phyloP scores from a whole-genome alignment of 805 yeast species.

The Hagleromyces aurorensis region DNA sequence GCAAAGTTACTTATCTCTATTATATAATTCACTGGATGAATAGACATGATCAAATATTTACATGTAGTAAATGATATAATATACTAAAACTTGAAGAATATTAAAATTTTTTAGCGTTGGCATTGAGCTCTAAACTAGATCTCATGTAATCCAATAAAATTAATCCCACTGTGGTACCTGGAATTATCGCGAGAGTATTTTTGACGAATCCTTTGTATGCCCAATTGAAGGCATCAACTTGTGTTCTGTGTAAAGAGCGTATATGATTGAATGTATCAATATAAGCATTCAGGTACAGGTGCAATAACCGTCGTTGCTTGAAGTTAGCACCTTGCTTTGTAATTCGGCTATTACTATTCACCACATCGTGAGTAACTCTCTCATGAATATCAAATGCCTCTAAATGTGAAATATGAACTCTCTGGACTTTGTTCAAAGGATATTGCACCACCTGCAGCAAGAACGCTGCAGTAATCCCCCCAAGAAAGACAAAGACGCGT shows the following conservation, averaged over 20 bases:
- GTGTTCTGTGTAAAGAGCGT: conserved; percentile 43
- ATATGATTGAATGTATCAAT: conserved; percentile 64
- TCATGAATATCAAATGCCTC: conserved; percentile 67
- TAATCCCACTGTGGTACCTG: conserved; percentile 83
- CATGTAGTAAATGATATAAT: no score
- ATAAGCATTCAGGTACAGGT: conserved; percentile 65
- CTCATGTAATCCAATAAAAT: conserved; percentile 80
- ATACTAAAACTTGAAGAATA: no score
- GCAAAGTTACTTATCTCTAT: no score
- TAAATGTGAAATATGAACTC: conserved; percentile 65
- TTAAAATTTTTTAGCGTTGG: no score
- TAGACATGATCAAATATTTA: no score
- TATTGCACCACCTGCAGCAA: conserved; percentile 71
- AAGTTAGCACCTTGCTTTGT: conserved; percentile 11
- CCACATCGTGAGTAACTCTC: conserved; percentile 1
- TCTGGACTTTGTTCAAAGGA: conserved; percentile 75
- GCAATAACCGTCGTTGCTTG: conserved; percentile 19
- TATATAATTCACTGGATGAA: no score
- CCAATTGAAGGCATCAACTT: conserved; percentile 45
- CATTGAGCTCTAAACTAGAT: no score
- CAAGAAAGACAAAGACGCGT: conserved; percentile 45
- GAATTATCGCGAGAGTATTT: conserved; percentile 68
- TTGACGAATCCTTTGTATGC: conserved; percentile 71
- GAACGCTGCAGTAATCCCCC: conserved; percentile 84
- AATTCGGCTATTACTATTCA: conserved; percentile 3